These are phyloP conservation scores for Cutaneotrichosporon cyanovorans DNA, from an alignment of 1,284 basidiomycete species.

Conservation along the genomic window DNA sequence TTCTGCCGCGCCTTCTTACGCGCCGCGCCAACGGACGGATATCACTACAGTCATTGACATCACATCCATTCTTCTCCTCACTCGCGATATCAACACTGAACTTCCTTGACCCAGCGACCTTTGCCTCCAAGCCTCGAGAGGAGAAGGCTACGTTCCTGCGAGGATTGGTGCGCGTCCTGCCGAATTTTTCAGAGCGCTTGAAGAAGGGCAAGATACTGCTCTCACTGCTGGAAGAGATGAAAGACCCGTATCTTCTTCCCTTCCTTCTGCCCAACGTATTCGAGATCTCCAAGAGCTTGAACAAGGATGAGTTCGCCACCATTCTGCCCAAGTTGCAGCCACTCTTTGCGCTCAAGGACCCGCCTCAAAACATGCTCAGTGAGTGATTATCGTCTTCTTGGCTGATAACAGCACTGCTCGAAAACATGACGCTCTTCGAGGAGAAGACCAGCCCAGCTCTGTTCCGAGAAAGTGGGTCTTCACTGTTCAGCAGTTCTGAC, in stretches of 20 bases:
- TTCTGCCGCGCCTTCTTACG: conserved; percentile 71
- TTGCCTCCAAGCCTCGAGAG: conserved; percentile 85
- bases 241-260: conserved; percentile 80
- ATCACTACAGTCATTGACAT: conserved; percentile 67
- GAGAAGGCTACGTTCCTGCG: conserved; percentile 96
- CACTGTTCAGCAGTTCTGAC: conserved; percentile 12
- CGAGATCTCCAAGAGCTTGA: conserved; percentile 70
- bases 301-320: conserved; percentile 70
- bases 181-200: conserved; percentile 79
- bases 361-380: conserved; percentile 90
- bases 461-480: conserved; percentile 84
- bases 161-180: conserved; percentile 73
- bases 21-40: conserved; percentile 66
- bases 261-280: conserved; percentile 99
- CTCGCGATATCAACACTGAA: conserved; percentile 94
- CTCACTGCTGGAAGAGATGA: conserved; percentile 93
- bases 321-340: conserved; percentile 81
- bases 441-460: conserved; percentile 78
- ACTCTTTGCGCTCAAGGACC: conserved; percentile 84
- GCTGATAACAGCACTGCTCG: conserved; percentile 56
- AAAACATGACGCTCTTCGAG: conserved; percentile 80
- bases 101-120: conserved; percentile 91
- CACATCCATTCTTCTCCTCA: conserved; percentile 86
- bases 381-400: conserved; percentile 8
- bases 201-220: conserved; percentile 87